Evolutionary conservation across 495 filamentous ascomycete genomes (phyloP), one percentile per base, ranked within the genome.

Genomic region (Tuber aestivum): DNA sequence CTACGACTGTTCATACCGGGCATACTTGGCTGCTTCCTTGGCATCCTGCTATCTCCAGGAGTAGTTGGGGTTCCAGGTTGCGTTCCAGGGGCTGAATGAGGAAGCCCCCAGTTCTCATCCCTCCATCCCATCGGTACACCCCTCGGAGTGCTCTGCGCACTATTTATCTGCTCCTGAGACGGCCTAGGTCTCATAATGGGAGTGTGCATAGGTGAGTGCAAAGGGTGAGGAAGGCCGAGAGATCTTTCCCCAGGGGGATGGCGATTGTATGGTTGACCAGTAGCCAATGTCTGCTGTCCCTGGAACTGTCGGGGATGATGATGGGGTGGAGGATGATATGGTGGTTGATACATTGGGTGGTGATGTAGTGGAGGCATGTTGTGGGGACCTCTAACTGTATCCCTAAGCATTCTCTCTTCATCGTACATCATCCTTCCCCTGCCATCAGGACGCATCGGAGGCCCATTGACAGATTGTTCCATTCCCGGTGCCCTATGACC

Each of bases 51-150:
- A 40, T 75, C 75, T n/a, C 44, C 68, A 20, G 75, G 77, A 32
- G 78, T 72, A 41, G 71, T 73, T 32, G 80, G 80, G 23, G 80
- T 82, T 10, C 56, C 77, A 23, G 81, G 81, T 41, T 80, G 72
- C n/a, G 80, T 82, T 41, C 78, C 74, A 69, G 77, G 77, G 48
- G 78, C 78, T 27, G 77, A 80, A 38, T 41, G 72, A 10, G 80
- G 69, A 27, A 41, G 56, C 16, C 18, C 70, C 32, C 74, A 74
- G 41, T 69, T 41, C 16, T 77, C 75, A 16, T 82, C 81, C 42
- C 74, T 82, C 81, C 81, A 82, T 27, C 81, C 81, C 81, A 82
- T 79, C 23, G 81, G 80, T 56, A 79, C 80, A n/a, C 81, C 81
- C 48, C 81, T 74, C n/a, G 74, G 70, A 0, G 80, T 72, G 40